Evolutionary conservation across 2,329 filamentous ascomycete genomes (phyloP).

Genomic region (Epichloe gansuensis): DNA sequence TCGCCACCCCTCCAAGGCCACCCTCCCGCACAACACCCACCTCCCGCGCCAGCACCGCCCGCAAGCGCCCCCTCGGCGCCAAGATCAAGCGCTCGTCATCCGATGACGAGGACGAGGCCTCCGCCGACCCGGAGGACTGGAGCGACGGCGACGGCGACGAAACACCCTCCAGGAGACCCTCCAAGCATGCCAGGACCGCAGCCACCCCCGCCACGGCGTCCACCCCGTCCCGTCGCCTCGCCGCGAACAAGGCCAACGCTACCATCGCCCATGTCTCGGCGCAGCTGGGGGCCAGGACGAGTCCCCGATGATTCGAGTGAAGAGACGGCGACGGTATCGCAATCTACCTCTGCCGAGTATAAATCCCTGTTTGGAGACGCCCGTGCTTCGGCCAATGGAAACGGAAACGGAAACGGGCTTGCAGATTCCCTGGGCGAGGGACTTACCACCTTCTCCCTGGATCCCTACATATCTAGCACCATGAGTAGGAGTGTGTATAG

Average conservation of each 20-base stretch:
- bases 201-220: constrained; percentile 12
- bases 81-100: constrained; percentile 16
- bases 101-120: constrained; percentile 16
- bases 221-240: constrained; percentile 18
- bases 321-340: constrained; percentile 15
- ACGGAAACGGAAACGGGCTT: not conserved
- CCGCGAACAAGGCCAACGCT: constrained; percentile 21
- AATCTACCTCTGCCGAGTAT: not conserved
- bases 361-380: constrained; percentile 5
- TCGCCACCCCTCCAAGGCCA: constrained; percentile 18
- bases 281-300: constrained; percentile 8
- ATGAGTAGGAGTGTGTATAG: not conserved
- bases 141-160: constrained; percentile 15
- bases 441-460: not conserved
- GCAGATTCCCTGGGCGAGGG: not conserved
- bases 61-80: constrained; percentile 14
- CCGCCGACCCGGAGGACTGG: constrained; percentile 12
- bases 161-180: constrained; percentile 26
- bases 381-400: not conserved
- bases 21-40: constrained; percentile 3
- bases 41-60: constrained; percentile 10
- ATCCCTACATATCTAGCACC: constrained; percentile 3
- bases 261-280: constrained; percentile 20
- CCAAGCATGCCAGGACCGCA: constrained; percentile 11
- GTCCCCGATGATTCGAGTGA: constrained; percentile 13